phyloP scores from a whole-genome alignment of 2,329 filamentous ascomycete genomes.

The Neonectria punicea region DNA sequence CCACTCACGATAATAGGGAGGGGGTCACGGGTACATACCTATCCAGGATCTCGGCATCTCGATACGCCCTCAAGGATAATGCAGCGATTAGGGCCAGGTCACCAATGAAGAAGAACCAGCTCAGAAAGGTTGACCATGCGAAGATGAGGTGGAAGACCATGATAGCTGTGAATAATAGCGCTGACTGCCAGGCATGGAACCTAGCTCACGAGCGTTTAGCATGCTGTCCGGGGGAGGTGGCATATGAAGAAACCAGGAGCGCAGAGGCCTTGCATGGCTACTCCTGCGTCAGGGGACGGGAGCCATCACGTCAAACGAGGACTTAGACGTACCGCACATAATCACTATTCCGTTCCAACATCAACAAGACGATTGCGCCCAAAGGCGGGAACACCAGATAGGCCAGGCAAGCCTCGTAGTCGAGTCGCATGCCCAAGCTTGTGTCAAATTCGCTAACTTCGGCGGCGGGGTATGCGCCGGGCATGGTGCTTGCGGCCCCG shows the following conservation, averaged over 20 bases:
- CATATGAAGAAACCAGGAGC: neutral
- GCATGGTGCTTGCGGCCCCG: slow-evolving; percentile 42
- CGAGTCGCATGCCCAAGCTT: slow-evolving; percentile 84
- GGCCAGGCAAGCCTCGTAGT: slow-evolving; percentile 90
- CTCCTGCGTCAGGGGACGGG: neutral
- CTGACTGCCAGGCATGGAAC: slow-evolving; percentile 97
- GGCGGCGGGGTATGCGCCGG: slow-evolving; percentile 51
- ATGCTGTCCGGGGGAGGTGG: neutral
- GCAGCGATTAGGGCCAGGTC: slow-evolving; percentile 82
- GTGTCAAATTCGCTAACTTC: slow-evolving; percentile 89
- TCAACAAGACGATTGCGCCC: slow-evolving; percentile 83
- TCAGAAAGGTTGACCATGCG: slow-evolving; percentile 84
- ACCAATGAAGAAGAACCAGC: slow-evolving; percentile 81
- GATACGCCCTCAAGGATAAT: slow-evolving; percentile 82
- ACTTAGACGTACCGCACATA: slow-evolving; percentile 80
- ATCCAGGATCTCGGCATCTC: slow-evolving; percentile 77
- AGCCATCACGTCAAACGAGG: neutral
- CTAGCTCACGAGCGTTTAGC: slow-evolving; percentile 54
- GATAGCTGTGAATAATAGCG: slow-evolving; percentile 79
- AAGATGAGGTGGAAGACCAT: slow-evolving; percentile 87
- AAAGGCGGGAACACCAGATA: slow-evolving; percentile 88
- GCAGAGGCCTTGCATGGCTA: neutral
- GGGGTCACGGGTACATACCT: slow-evolving; percentile 55
- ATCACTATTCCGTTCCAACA: slow-evolving; percentile 94
- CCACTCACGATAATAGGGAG: neutral